These are phyloP conservation scores for Phialophora tarda DNA, from an alignment of 2,329 filamentous ascomycete genomes.

Conservation along the genomic window DNA sequence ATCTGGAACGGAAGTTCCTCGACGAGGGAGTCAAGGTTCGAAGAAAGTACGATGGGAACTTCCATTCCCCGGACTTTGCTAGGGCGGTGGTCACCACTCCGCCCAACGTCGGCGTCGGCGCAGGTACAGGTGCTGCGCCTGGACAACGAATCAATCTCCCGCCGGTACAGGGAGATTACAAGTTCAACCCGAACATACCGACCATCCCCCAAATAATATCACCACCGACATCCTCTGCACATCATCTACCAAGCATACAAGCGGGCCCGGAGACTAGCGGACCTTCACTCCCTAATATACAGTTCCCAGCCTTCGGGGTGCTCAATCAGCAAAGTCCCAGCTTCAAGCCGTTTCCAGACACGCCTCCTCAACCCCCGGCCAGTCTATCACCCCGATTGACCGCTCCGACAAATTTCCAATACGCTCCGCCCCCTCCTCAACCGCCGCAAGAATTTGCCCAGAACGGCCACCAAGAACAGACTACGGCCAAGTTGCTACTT, in stretches of 20 bases:
- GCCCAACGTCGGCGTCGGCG: constrained; percentile 8
- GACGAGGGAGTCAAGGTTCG: constrained; percentile 51
- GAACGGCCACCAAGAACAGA: constrained; percentile 25
- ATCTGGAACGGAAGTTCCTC: constrained; percentile 52
- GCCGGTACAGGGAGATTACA: constrained; percentile 11
- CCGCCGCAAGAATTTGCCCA: constrained; percentile 20
- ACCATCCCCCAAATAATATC: constrained; percentile 23
- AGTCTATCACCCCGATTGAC: constrained; percentile 8
- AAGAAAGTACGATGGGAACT: constrained; percentile 39
- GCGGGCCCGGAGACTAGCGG: constrained; percentile 5
- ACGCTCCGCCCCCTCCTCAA: constrained; percentile 13
- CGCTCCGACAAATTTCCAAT: constrained; percentile 20
- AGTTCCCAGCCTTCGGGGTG: constrained; percentile 28
- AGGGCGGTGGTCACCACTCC: constrained; percentile 15
- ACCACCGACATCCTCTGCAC: constrained; percentile 18
- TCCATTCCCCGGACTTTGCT: constrained; percentile 24
- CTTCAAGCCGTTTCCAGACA: constrained; percentile 18
- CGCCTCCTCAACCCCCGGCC: constrained; percentile 15
- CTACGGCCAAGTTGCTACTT: constrained; percentile 33
- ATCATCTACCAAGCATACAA: constrained; percentile 15
- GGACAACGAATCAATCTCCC: constrained; percentile 19
- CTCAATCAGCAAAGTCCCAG: constrained; percentile 17
- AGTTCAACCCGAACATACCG: constrained; percentile 15
- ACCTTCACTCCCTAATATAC: constrained; percentile 18
- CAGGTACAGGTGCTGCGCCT: not conserved